phyloP scores from a whole-genome alignment of 2,329 filamentous ascomycete species.

The Colletotrichum ledebouriae region DNA sequence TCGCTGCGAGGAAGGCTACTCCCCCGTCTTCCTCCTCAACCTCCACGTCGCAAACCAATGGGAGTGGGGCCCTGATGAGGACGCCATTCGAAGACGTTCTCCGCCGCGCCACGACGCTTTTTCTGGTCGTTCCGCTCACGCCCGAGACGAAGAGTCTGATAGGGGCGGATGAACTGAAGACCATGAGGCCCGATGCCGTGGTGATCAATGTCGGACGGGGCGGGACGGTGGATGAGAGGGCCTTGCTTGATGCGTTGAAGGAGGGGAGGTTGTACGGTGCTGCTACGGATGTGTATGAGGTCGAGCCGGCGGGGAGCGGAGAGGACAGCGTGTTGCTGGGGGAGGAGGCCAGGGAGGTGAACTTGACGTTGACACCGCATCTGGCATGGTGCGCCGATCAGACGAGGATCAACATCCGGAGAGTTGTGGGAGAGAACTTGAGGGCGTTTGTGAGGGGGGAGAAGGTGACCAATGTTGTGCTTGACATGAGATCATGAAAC shows the following conservation, averaged over 20 bases:
- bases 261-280: conserved; percentile 51
- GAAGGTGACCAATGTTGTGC: conserved; percentile 34
- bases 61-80: background rate
- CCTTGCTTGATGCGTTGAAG: conserved; percentile 49
- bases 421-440: conserved; percentile 41
- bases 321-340: conserved; percentile 40
- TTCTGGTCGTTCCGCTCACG: conserved; percentile 46
- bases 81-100: conserved; percentile 45
- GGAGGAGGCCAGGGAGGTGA: conserved; percentile 43
- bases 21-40: background rate
- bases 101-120: conserved; percentile 45
- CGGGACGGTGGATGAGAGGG: conserved; percentile 52
- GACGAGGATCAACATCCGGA: conserved; percentile 39
- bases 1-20: conserved; percentile 45
- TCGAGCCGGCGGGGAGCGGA: conserved; percentile 45
- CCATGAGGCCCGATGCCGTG: conserved; percentile 45
- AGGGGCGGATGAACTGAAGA: conserved; percentile 39
- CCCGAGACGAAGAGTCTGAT: conserved; percentile 44
- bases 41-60: background rate
- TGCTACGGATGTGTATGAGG: conserved; percentile 51
- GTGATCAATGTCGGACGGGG: conserved; percentile 51
- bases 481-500: conserved; percentile 28
- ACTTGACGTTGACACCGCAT: conserved; percentile 52
- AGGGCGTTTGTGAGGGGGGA: conserved; percentile 31
- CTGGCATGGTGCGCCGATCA: conserved; percentile 44